A percentile compares a stretch with the other conserved stretches of the same genome.
Conservation (phyloP, 176 grass and related monocot species). For the Carex scoparia region DNA sequence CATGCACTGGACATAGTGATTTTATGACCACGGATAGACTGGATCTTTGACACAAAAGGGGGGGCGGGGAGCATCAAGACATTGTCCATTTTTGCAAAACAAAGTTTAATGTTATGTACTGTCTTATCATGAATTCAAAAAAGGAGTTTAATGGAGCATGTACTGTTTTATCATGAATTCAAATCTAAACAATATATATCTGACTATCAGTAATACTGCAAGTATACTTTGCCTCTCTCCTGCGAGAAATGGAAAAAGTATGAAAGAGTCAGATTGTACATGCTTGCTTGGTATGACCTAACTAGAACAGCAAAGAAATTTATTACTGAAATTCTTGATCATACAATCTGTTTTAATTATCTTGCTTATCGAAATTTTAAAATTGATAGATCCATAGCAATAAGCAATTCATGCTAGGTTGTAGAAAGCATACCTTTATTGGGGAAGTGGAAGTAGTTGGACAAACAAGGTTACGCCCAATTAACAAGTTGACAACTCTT, state of each 20-base stretch:
- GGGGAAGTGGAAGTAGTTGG: neutral
- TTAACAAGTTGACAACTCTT: neutral
- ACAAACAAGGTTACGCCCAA: neutral
- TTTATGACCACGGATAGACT: neutral
- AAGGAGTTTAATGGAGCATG: neutral
- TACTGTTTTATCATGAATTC: neutral
- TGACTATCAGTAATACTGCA: neutral
- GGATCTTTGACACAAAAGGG: neutral
- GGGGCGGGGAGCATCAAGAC: neutral
- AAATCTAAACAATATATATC: neutral
- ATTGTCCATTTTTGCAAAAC: neutral
- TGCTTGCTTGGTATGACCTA: neutral
- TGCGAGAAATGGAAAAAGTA: neutral
- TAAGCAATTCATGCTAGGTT: neutral
- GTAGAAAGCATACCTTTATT: neutral
- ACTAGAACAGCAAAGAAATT: neutral
- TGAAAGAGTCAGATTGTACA: neutral
- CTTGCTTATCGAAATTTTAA: neutral
- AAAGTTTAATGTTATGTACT: too few relatives aligned
- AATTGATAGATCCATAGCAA: neutral
- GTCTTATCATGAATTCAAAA: neutral
- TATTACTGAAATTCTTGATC: neutral
- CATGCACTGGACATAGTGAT: neutral
- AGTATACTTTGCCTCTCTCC: too few relatives aligned
- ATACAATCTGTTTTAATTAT: neutral